These are phyloP conservation scores for Pythium sp. DNA, from an alignment of 352 stramenopile genomes.

Conservation along the genomic window DNA sequence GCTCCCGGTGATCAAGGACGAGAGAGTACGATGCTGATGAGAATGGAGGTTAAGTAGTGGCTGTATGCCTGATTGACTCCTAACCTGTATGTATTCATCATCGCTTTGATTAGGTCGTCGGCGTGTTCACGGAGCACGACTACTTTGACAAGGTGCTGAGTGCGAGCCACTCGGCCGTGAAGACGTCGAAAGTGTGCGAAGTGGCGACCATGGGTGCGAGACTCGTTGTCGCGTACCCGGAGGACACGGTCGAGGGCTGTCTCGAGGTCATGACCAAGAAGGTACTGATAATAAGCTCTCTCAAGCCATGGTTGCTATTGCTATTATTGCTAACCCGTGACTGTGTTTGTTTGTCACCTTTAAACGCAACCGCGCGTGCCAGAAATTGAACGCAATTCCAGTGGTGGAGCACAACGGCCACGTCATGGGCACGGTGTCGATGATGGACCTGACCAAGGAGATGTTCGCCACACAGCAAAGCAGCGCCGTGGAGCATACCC, in stretches of 20 bases:
- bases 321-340: not conserved
- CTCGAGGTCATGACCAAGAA: slow-evolving; percentile 38
- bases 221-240: slow-evolving; percentile 35
- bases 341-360: not conserved
- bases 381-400: slow-evolving; percentile 34
- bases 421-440: slow-evolving; percentile 31
- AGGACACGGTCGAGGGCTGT: slow-evolving; percentile 38
- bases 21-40: slow-evolving; percentile 20
- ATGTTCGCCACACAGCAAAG: slow-evolving; percentile 21
- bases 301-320: not conserved
- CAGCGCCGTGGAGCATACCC: not conserved
- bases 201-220: slow-evolving; percentile 34
- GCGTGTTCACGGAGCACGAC: slow-evolving; percentile 42
- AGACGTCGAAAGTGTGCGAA: slow-evolving; percentile 30
- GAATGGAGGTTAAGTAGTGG: not conserved
- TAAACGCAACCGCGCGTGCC: not conserved
- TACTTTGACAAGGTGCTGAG: slow-evolving; percentile 50
- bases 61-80: not conserved
- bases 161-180: slow-evolving; percentile 23
- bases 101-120: slow-evolving; percentile 21
- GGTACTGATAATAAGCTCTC: slow-evolving; percentile 14
- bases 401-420: slow-evolving; percentile 40
- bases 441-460: slow-evolving; percentile 35
- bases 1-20: slow-evolving; percentile 33
- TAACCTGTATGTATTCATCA: no score